phyloP scores from a whole-genome alignment of 345 rosid genomes.

The Ceriops zippeliana region DNA sequence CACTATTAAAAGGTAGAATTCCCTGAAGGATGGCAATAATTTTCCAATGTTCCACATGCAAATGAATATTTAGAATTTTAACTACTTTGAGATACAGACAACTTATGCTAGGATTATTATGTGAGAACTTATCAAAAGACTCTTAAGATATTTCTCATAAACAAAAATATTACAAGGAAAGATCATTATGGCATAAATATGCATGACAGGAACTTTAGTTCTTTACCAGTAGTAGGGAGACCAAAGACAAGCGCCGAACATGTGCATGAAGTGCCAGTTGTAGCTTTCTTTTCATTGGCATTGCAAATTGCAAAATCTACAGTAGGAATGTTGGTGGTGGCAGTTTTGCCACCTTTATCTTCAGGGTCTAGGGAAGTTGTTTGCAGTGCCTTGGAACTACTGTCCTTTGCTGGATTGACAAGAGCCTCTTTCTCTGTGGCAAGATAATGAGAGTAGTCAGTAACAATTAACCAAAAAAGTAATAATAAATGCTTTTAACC shows the following conservation, averaged over 20 bases:
- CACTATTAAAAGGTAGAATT: too few relatives aligned
- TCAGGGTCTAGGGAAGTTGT: neutral
- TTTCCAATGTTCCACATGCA: too few relatives aligned
- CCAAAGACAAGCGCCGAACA: neutral
- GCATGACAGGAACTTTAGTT: neutral
- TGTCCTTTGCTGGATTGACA: neutral
- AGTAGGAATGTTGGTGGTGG: neutral
- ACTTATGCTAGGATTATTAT: too few relatives aligned
- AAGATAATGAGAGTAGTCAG: neutral
- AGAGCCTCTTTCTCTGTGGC: conserved; percentile 6
- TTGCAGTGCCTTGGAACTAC: neutral
- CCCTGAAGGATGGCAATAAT: too few relatives aligned
- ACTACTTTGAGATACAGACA: too few relatives aligned
- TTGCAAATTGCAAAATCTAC: conserved; percentile 3
- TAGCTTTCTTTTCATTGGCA: conserved; percentile 1
- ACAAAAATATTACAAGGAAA: too few relatives aligned
- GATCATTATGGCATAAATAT: too few relatives aligned
- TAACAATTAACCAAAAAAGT: neutral
- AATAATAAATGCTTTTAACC: neutral
- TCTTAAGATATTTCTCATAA: too few relatives aligned
- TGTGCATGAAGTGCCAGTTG: neutral
- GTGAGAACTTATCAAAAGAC: too few relatives aligned
- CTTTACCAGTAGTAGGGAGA: conserved; percentile 1
- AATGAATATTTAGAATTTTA: too few relatives aligned
- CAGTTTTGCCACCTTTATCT: neutral